Evolutionary conservation across 805 yeast genomes (phyloP), one percentile per base, ranked within the genome.

Genomic region (Candida wancherniae): DNA sequence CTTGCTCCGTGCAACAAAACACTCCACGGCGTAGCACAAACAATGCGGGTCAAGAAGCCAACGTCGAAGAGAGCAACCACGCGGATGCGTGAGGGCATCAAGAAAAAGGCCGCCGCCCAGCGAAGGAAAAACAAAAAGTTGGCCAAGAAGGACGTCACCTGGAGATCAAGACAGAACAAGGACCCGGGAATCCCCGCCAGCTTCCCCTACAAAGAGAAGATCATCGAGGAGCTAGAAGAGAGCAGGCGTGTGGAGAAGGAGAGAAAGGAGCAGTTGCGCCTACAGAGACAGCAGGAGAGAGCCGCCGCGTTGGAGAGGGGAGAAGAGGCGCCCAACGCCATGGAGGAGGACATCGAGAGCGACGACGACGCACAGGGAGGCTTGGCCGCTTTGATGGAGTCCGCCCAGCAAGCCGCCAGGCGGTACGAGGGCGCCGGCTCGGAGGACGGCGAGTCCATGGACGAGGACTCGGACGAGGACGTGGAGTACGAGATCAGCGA

Each of bases 161-260:
- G 98, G 98, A 86, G 75, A 56, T 84, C 95, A 11, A 77, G 79
- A 51, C 61, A 63, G 35, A 77, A 75, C 50, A 90, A 85, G 61
- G 97, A 88, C 57, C 88, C 90, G 8, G 97, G 97, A 44, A 90
- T 92, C 47, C 98, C 98, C 34, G 68, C 94, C 31, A 78, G 80
- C 48, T 92, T 87, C 72, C 98, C 98, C 19, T 92, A 87, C 67
- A 92, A 90, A 58, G 94, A 84, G 42, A 73, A 75, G 58, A 77
- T 92, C 36, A 64, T 92, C 35, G 65, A 63, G 40, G 85, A 83
- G 47, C 76, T 84, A 39, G 92, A 84, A 58, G 75, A 69, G 18
- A 61, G 64, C 26, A 76, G 80, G 57, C 61, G 73, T 54, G 55
- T 55, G 13, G 79, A 73, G 22, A 62, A 63, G 34, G 84, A 78